These are phyloP conservation scores for Linum usitatissimum DNA, from an alignment of 345 rosid genomes.

Conservation along the genomic window DNA sequence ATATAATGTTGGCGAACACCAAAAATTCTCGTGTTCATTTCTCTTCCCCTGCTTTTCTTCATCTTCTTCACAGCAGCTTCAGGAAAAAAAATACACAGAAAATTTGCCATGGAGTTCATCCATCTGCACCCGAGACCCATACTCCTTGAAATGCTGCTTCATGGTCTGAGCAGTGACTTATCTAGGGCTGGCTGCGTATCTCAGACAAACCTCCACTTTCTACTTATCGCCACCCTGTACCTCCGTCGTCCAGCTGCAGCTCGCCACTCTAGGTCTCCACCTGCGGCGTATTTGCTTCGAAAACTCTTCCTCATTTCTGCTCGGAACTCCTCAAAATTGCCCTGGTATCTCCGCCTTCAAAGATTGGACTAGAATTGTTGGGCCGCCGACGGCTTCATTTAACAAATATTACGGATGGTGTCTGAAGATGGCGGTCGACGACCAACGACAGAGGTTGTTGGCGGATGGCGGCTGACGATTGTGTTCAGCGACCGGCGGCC, in stretches of 20 bases:
- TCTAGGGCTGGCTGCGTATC: constrained; percentile 19
- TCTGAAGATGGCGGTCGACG: too few relatives aligned
- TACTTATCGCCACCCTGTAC: constrained; percentile 53
- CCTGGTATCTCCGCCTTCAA: constrained; percentile 36
- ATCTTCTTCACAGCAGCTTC: not conserved
- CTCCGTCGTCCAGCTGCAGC: constrained; percentile 39
- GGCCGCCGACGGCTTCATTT: constrained; percentile 41
- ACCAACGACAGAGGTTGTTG: too few relatives aligned
- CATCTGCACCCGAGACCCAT: constrained; percentile 25
- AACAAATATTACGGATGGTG: constrained; percentile 51
- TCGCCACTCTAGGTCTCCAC: constrained; percentile 41
- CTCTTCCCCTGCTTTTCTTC: not conserved
- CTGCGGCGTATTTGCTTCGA: constrained; percentile 32
- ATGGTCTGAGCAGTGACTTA: constrained; percentile 17
- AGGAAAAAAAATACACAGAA: constrained; percentile 27
- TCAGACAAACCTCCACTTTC: constrained; percentile 47
- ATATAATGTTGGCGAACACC: not conserved
- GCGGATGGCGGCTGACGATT: too few relatives aligned
- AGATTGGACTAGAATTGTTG: constrained; percentile 57
- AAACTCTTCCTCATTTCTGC: constrained; percentile 46
- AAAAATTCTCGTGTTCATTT: not conserved
- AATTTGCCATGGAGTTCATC: constrained; percentile 65
- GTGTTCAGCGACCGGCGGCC: too few relatives aligned
- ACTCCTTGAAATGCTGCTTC: constrained; percentile 51
- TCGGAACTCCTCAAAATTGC: constrained; percentile 32